These are phyloP conservation scores for Populus hybrid DNA, from an alignment of 441 rosid genomes.

Conservation along the genomic window DNA sequence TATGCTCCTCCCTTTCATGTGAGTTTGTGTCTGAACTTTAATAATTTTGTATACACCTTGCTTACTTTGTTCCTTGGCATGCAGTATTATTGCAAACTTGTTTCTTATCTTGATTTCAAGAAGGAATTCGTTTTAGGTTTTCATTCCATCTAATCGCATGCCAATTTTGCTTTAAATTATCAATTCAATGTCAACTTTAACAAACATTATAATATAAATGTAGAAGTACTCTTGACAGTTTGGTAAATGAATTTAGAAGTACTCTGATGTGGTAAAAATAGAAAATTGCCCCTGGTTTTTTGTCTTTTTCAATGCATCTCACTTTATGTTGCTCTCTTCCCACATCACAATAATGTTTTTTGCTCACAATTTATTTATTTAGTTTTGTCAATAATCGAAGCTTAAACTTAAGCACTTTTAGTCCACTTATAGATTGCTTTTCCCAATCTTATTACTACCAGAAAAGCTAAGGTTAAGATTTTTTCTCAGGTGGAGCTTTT, in stretches of 20 bases:
- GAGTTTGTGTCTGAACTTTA: constrained; percentile 27
- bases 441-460: neutral
- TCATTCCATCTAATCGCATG: neutral
- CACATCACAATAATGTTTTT: neutral
- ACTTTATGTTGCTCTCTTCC: neutral
- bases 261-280: too few species aligned
- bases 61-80: too few species aligned
- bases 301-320: neutral
- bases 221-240: too few species aligned
- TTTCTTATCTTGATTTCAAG: too few species aligned
- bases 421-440: neutral
- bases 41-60: neutral
- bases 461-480: constrained; percentile 5
- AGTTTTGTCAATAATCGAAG: neutral
- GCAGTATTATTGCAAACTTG: too few species aligned
- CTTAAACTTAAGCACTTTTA: neutral
- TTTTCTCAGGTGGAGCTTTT: constrained; percentile 69
- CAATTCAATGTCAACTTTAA: too few species aligned
- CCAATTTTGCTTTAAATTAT: too few species aligned
- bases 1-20: constrained; percentile 96
- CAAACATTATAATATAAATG: too few species aligned
- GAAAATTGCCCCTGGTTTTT: too few species aligned
- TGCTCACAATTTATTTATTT: neutral
- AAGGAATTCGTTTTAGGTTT: neutral
- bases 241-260: too few species aligned